Percentiles rank a stretch among this genome's conserved stretches.
Conservation (phyloP, 768 basidiomycete genomes). For the Hirschioporus abietinus region DNA sequence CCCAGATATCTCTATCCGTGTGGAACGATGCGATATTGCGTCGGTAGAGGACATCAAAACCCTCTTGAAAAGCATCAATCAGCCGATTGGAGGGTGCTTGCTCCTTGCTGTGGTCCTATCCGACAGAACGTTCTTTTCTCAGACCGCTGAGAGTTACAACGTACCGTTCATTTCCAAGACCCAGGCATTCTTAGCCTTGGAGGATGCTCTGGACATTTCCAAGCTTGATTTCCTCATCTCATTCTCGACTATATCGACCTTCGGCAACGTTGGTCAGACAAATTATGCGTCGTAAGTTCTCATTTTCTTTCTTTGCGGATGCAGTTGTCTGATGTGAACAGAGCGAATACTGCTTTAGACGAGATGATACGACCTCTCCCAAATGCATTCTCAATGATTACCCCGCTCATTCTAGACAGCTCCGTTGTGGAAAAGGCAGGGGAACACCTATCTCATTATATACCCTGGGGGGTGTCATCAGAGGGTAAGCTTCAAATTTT, state of each 20-base stretch:
- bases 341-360: constrained; percentile 30
- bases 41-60: constrained; percentile 15
- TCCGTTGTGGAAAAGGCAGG: constrained; percentile 11
- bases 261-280: constrained; percentile 33
- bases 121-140: constrained; percentile 30
- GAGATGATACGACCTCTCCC: constrained; percentile 18
- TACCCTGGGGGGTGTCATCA: constrained; percentile 15
- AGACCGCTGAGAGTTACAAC: constrained; percentile 25
- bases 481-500: constrained; percentile 13
- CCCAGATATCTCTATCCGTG: constrained; percentile 24
- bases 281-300: constrained; percentile 31
- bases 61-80: constrained; percentile 19
- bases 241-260: constrained; percentile 28
- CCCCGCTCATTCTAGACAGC: constrained; percentile 27
- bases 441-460: constrained; percentile 8
- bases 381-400: constrained; percentile 30
- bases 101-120: constrained; percentile 26
- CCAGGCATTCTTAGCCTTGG: constrained; percentile 23
- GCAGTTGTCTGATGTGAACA: constrained; percentile 8
- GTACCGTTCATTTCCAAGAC: constrained; percentile 24
- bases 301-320: not conserved
- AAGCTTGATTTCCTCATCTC: constrained; percentile 31
- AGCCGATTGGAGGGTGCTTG: constrained; percentile 29
- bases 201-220: constrained; percentile 21
- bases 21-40: constrained; percentile 28